Evolutionary conservation across 2,329 filamentous ascomycete species (phyloP).

Genomic region (Lojkania enalia): DNA sequence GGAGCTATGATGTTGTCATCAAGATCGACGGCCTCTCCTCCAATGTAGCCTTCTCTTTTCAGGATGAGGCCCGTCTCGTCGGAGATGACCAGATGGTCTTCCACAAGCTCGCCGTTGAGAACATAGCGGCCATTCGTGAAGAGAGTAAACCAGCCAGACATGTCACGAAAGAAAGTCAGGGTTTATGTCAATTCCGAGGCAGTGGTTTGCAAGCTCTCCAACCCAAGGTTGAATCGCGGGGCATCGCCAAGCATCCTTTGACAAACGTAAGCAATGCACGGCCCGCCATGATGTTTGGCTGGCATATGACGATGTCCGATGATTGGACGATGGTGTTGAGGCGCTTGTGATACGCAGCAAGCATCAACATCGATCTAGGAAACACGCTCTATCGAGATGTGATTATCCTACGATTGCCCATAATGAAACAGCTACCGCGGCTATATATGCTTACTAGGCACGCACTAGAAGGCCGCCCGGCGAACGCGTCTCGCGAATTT

Average conservation of each 20-base stretch:
- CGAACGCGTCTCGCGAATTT: constrained; percentile 1
- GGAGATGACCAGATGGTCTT: constrained; percentile 51
- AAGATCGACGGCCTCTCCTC: constrained; percentile 52
- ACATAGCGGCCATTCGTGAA: constrained; percentile 53
- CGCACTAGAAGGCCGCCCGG: not conserved
- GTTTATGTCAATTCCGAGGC: not conserved
- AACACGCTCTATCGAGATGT: not conserved
- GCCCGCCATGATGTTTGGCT: constrained; percentile 8
- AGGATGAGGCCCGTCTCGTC: constrained; percentile 50
- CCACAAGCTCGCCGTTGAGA: constrained; percentile 48
- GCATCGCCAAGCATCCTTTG: not conserved
- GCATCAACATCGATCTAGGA: not conserved
- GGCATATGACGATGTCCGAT: too few relatives aligned
- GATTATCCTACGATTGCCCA: not conserved
- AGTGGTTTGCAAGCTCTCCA: not conserved
- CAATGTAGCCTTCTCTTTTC: constrained; percentile 48
- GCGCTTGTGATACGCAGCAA: not conserved
- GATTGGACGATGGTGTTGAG: too few relatives aligned
- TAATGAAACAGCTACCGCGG: not conserved
- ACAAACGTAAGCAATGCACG: not conserved
- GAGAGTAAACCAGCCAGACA: constrained; percentile 50
- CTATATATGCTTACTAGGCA: not conserved
- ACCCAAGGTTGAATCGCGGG: constrained; percentile 5
- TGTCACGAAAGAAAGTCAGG: too few relatives aligned
- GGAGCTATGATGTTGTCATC: constrained; percentile 56